Base-by-base conservation (phyloP, 1,284 basidiomycete species). In the Marasmius tenuissimus region DNA sequence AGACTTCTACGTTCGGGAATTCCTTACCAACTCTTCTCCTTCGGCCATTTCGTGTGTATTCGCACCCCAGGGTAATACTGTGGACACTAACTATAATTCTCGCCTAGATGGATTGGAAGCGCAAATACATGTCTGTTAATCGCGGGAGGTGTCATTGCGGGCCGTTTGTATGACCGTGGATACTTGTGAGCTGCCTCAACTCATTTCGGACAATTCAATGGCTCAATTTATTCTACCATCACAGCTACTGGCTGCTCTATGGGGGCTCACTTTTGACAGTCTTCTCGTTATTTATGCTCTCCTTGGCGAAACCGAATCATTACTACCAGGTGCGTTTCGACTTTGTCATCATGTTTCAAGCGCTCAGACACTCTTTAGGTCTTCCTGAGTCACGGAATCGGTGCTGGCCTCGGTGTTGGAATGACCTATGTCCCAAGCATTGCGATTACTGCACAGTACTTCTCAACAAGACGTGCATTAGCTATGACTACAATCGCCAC, bases 41-140 rank as follows among this genome's bases (percentile, higher is more conserved):
- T 78, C 77, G 20, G 60, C 70, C 3, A 75, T 80, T 53, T 73
- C 77, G 78, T 73, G 58, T 64, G 77, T 47, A 27, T 8, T 51
- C 11, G 40, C 20, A 0, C 48, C n/a, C 20, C 27, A 12, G 11
- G 12, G 20, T 39, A 48, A 10, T 5, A 14, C 11, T 14, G 14
- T 10, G 22, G 34, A 47, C 35, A 12, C 22, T 59, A 18, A 16
- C 61, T 33, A 22, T n/a, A 16, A 49, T 16, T 35, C 11, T 16
- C 12, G 52, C 18, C 33, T 0, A 78, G 77, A 14, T 85, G 83
- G 84, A 81, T 85, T 63, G 83, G 84, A 40, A 80, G 81, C 34
- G 67, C 78, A 10, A 81, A 76, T 64, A 71, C 76, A 20, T 79
- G 76, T 62, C 63, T 82, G 18, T 70, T 78, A 14, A 71, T 81